phyloP scores from a whole-genome alignment of 1,139 yeast species.

The Yamadazyma atmosphaerica region DNA sequence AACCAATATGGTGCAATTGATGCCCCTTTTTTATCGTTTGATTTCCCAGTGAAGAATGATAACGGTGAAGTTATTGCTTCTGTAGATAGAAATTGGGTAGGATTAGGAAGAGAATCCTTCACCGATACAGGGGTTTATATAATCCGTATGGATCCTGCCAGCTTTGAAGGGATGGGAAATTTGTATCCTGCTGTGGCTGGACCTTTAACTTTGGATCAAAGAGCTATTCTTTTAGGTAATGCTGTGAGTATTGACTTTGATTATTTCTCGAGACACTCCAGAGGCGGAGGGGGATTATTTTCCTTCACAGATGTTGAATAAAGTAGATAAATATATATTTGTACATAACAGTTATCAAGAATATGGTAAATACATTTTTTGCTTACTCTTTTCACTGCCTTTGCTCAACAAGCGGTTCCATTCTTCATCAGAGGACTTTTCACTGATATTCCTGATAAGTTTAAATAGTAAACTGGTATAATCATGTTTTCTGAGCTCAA shows the following conservation, averaged over 20 bases:
- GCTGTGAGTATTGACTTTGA: constrained; percentile 94
- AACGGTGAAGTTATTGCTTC: constrained; percentile 63
- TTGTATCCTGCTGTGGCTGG: constrained; percentile 43
- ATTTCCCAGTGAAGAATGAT: constrained; percentile 72
- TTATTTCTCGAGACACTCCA: constrained; percentile 86
- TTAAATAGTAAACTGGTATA: constrained; percentile 54
- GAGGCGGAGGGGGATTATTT: constrained; percentile 47
- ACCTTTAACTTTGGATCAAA: constrained; percentile 68
- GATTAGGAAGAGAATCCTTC: constrained; percentile 85
- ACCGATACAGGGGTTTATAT: constrained; percentile 95
- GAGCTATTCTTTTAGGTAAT: constrained; percentile 82
- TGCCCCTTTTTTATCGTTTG: constrained; percentile 83
- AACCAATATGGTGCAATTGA: constrained; percentile 84
- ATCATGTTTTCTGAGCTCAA: constrained; percentile 54
- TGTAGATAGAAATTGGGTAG: constrained; percentile 94
- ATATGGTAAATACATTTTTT: constrained; percentile 6
- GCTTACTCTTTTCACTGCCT: constrained; percentile 27
- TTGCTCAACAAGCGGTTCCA: constrained; percentile 40
- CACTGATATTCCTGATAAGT: constrained; percentile 42
- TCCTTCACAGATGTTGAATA: constrained; percentile 39
- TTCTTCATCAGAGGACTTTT: constrained; percentile 38
- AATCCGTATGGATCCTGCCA: constrained; percentile 74
- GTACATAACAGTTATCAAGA: too few relatives aligned
- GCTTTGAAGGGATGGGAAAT: constrained; percentile 51
- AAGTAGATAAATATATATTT: constrained; percentile 1